Evolutionary conservation across 2,329 filamentous ascomycete genomes (phyloP), one percentile per base, ranked within the genome.

Genomic region (Diaporthe citriasiana): DNA sequence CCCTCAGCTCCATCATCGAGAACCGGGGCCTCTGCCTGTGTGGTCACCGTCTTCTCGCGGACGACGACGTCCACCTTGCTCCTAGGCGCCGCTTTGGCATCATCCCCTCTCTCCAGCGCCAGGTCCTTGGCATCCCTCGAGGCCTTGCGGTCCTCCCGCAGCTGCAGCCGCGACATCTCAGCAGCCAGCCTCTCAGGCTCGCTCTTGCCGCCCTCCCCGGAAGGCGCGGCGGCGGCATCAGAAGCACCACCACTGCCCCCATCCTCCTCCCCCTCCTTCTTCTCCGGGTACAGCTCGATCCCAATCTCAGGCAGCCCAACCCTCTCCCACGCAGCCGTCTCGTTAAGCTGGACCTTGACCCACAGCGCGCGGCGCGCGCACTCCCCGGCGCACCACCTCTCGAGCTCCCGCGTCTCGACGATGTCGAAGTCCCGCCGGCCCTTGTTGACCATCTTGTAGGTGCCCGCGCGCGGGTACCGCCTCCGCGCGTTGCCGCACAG

Each of bases 261-360:
- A n/a, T 4, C 55, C 27, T 55, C 40, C 38, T 33, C 40, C 19
- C n/a, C 56, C 79, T 87, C 88, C 63, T 89, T 89, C 81, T 97
- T 94, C 71, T 94, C 91, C 1, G 93, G 82, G 19, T 74, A 75
- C 47, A 95, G 80, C 47, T 93, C 88, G 76, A 95, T 89, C 56
- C 86, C 81, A 53, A 89, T 87, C 27, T 88, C 86, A 1, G 85
- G 84, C 40, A 88, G 88, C 4, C 89, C 91, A 7, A 89, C 89
- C 70, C 95, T 88, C 82, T 97, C 91, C 95, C 95, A 98, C 0
- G 94, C 94, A 0, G 95, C 94, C 76, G 93, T 92, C 80, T 97
- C 93, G 77, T 90, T 93, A 51, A 98, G 89, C 86, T 99, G 97
- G 33, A 97, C 93, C 80, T 95, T 94, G 78, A 98, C 88, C 82